phyloP scores from a whole-genome alignment of 148 eudicot species.

The Salicornia ramosissima region DNA sequence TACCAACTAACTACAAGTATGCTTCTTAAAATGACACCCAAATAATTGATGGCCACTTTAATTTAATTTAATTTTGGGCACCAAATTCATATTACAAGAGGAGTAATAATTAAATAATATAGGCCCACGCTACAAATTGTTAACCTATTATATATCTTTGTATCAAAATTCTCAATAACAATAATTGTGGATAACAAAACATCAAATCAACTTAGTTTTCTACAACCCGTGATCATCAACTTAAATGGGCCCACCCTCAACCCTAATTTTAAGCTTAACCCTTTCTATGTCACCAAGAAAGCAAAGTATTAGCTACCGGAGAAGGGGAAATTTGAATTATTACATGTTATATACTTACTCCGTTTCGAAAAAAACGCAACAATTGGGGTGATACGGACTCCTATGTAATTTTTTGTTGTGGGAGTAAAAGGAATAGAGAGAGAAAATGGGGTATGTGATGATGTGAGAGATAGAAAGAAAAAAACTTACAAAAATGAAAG shows the following conservation, averaged over 20 bases:
- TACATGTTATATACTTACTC: no score
- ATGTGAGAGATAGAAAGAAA: no score
- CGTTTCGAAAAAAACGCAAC: no score
- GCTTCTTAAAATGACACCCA: conserved; percentile 15
- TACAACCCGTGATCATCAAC: conserved; percentile 13
- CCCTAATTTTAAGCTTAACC: conserved; percentile 11
- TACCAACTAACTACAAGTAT: neutral
- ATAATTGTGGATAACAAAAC: conserved; percentile 13
- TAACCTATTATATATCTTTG: neutral
- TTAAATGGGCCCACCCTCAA: conserved; percentile 18
- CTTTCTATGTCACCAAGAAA: neutral
- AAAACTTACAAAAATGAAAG: no score
- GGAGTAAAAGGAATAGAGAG: no score
- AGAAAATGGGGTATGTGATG: no score
- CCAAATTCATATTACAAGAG: no score
- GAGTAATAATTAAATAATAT: neutral
- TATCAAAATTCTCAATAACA: conserved; percentile 1
- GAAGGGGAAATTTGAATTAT: neutral
- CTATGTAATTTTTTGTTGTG: no score
- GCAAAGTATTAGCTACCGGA: conserved; percentile 2
- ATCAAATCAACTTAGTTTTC: conserved; percentile 22
- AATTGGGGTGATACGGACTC: no score
- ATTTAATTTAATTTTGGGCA: no score
- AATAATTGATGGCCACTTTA: conserved; percentile 10
- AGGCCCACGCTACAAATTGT: neutral